A percentile compares a stretch with the other conserved stretches of the same genome.
These are phyloP conservation scores for Aquilaria yunnanensis DNA, from an alignment of 345 rosid species.

Conservation along the genomic window DNA sequence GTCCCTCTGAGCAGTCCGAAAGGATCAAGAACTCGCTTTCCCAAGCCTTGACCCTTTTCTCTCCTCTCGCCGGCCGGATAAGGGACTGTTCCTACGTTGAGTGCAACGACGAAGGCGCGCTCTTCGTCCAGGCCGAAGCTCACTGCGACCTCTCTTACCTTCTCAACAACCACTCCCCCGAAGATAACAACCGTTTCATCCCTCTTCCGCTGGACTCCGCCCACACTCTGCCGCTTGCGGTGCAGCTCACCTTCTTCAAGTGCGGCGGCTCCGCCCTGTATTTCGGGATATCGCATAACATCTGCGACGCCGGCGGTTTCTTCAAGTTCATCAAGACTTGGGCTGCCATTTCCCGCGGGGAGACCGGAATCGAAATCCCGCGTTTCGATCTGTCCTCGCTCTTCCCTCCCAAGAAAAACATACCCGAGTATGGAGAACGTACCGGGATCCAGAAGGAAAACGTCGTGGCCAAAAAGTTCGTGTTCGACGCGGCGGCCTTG, in stretches of 20 bases:
- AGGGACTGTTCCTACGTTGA: background rate
- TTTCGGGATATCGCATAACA: background rate
- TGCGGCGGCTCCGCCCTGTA: conserved; percentile 2
- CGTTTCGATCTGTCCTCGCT: conserved; percentile 23
- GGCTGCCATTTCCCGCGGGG: no score
- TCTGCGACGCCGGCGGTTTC: background rate
- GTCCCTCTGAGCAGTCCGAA: background rate
- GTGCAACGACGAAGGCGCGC: conserved; percentile 7
- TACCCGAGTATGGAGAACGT: conserved; percentile 5
- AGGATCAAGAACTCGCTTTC: conserved; percentile 1
- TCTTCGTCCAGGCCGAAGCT: background rate
- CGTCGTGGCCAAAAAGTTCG: conserved; percentile 28
- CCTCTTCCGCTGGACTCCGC: background rate
- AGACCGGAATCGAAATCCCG: conserved; percentile 6
- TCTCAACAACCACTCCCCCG: background rate
- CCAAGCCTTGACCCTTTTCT: background rate
- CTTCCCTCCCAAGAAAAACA: conserved; percentile 30
- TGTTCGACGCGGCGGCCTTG: conserved; percentile 23
- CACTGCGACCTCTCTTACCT: background rate
- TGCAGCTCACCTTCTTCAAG: background rate
- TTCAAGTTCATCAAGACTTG: background rate
- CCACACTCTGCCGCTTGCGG: background rate
- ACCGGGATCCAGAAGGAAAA: conserved; percentile 23
- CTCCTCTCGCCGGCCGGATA: background rate
- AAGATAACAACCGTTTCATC: background rate